Evolutionary conservation across 78 protist species (phyloP).

Genomic region (Dictyostelium firmibasis): DNA sequence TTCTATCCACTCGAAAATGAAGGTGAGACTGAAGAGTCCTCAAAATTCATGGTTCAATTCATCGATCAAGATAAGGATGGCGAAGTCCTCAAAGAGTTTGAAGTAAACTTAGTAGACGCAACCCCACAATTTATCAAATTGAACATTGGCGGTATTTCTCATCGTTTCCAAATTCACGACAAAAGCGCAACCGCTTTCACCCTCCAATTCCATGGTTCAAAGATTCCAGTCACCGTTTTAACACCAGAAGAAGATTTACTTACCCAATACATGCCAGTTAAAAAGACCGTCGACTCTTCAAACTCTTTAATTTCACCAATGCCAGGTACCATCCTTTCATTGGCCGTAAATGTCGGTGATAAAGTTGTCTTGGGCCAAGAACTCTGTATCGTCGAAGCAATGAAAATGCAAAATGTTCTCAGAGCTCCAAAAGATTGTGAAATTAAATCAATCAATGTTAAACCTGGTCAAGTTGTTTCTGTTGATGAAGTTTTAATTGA

Average conservation of each 20-base stretch:
- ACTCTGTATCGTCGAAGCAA: conserved; percentile 97
- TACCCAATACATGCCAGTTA: conserved; percentile 81
- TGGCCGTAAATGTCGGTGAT: conserved; percentile 90
- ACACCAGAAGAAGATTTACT: conserved; percentile 48
- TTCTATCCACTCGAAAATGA: neutral
- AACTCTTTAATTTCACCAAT: conserved; percentile 90
- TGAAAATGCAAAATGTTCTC: conserved; percentile 98
- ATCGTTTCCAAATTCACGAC: conserved; percentile 54
- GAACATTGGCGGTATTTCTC: conserved; percentile 12
- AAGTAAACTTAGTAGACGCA: neutral
- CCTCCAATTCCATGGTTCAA: conserved; percentile 83
- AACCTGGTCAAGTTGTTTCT: conserved; percentile 61
- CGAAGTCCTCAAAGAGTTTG: neutral
- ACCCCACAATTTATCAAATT: conserved; percentile 34
- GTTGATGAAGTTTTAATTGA: conserved; percentile 72
- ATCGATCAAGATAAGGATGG: conserved; percentile 33
- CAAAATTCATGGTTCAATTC: conserved; percentile 9
- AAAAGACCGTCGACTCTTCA: conserved; percentile 54
- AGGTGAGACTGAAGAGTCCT: neutral
- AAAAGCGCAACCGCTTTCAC: neutral
- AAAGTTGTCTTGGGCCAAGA: conserved; percentile 88
- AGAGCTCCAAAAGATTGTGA: conserved; percentile 89
- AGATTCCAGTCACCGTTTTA: conserved; percentile 41
- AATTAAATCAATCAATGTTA: conserved; percentile 77
- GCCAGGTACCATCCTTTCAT: conserved; percentile 89